Conservation (phyloP, 306 rosid species). For the Myrica gale region DNA sequence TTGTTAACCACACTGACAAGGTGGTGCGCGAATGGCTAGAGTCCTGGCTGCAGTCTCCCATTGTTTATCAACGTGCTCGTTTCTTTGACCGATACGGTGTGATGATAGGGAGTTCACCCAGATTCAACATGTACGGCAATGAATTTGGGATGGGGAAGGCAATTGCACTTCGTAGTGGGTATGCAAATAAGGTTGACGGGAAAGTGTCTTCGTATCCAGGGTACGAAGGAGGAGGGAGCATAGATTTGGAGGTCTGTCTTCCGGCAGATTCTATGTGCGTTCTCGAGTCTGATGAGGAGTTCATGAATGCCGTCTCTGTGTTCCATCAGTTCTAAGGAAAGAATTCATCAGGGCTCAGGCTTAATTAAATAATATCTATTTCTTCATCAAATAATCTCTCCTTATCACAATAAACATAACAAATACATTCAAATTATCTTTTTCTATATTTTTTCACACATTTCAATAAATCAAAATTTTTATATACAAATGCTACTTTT, state of each 20-base stretch:
- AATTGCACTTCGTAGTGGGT: conserved; percentile 48
- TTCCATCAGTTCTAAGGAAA: too few species aligned
- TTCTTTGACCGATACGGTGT: conserved; percentile 26
- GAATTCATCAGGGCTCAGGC: too few species aligned
- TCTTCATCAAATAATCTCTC: too few species aligned
- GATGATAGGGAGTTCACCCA: conserved; percentile 53
- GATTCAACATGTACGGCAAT: conserved; percentile 50
- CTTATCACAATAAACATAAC: too few species aligned
- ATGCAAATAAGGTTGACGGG: conserved; percentile 49
- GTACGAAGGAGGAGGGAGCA: conserved; percentile 49
- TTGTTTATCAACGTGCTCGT: neutral
- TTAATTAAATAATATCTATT: too few species aligned
- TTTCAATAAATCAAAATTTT: too few species aligned
- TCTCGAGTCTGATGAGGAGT: conserved; percentile 49
- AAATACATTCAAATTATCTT: too few species aligned
- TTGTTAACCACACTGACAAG: conserved; percentile 23
- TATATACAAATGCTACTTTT: too few species aligned
- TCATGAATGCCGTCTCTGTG: conserved; percentile 35
- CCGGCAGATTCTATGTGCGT: conserved; percentile 33
- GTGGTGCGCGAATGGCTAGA: neutral
- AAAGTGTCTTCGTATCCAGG: conserved; percentile 46
- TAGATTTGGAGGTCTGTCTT: conserved; percentile 61
- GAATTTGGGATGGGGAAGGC: conserved; percentile 82
- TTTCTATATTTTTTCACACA: too few species aligned
- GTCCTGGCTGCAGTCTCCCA: conserved; percentile 43